phyloP scores from a whole-genome alignment of 495 filamentous ascomycete species.

The Tirmania nivea region DNA sequence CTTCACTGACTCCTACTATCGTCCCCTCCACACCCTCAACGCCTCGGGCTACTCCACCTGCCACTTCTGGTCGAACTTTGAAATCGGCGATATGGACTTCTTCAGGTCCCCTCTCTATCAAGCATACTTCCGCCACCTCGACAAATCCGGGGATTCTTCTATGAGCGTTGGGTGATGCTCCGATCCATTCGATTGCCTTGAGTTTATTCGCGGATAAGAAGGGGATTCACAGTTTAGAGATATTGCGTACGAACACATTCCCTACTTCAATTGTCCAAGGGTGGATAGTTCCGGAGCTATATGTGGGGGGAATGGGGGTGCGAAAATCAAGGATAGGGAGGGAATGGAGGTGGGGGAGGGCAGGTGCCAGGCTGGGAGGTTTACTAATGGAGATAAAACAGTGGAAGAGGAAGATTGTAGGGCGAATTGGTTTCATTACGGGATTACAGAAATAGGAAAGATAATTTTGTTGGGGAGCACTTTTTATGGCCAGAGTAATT shows the following conservation, averaged over 20 bases:
- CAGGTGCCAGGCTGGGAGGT: conserved; percentile 57
- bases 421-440: conserved; percentile 56
- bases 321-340: no score
- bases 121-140: conserved; percentile 89
- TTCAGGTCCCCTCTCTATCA: conserved; percentile 82
- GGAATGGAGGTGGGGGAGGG: conserved; percentile 13
- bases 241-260: conserved; percentile 96
- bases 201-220: conserved; percentile 77
- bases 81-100: conserved; percentile 88
- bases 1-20: conserved; percentile 53
- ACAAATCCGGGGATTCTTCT: conserved; percentile 91
- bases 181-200: conserved; percentile 88
- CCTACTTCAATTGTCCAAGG: conserved; percentile 96
- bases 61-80: conserved; percentile 99
- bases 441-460: no score
- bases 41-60: conserved; percentile 96
- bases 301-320: no score
- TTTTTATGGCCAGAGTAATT: no score
- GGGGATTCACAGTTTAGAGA: conserved; percentile 98
- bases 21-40: conserved; percentile 56
- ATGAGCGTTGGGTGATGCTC: conserved; percentile 96
- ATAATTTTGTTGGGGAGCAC: no score
- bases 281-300: conserved; percentile 58
- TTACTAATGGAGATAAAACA: conserved; percentile 59
- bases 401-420: conserved; percentile 84